A percentile compares a stretch with the other conserved stretches of the same genome.
These are phyloP conservation scores for Ceratobasidium theobromae DNA, from an alignment of 1,284 basidiomycete species.

Conservation along the genomic window DNA sequence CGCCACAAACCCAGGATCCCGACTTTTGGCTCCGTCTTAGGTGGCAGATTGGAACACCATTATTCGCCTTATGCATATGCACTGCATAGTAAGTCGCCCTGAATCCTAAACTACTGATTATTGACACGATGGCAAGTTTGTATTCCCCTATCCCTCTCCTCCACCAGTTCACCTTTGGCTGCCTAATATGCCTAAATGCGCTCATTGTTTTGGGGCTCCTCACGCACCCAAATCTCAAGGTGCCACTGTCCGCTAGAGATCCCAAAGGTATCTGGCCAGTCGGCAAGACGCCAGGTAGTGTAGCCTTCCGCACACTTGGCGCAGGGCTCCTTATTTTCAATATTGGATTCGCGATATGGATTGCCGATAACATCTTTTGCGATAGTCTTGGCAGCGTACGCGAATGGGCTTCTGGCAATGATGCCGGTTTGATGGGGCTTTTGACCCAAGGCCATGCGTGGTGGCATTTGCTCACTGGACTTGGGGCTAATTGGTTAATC, in stretches of 20 bases:
- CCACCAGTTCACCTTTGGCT: constrained; percentile 20
- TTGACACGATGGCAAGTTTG: neutral
- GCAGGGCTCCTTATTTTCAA: constrained; percentile 43
- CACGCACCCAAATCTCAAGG: constrained; percentile 19
- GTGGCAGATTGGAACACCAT: constrained; percentile 22
- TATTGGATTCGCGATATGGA: constrained; percentile 52
- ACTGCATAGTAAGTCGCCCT: constrained; percentile 4
- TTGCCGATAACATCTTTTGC: constrained; percentile 55
- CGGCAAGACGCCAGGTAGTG: constrained; percentile 1
- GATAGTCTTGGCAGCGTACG: constrained; percentile 39
- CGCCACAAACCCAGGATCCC: neutral
- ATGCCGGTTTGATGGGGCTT: constrained; percentile 32
- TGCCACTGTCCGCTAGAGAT: constrained; percentile 4
- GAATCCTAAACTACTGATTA: neutral
- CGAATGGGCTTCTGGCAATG: neutral
- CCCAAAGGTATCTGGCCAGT: neutral
- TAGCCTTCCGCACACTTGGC: constrained; percentile 34
- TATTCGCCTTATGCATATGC: constrained; percentile 21
- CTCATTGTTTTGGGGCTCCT: constrained; percentile 20
- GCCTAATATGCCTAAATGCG: constrained; percentile 24
- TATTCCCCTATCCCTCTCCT: constrained; percentile 1
- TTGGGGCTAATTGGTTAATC: constrained; percentile 49
- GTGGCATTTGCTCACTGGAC: constrained; percentile 55
- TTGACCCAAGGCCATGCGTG: constrained; percentile 45
- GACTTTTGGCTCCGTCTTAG: constrained; percentile 24